phyloP scores from a whole-genome alignment of 805 yeast species.

The Schizosaccharomyces japonicus region DNA sequence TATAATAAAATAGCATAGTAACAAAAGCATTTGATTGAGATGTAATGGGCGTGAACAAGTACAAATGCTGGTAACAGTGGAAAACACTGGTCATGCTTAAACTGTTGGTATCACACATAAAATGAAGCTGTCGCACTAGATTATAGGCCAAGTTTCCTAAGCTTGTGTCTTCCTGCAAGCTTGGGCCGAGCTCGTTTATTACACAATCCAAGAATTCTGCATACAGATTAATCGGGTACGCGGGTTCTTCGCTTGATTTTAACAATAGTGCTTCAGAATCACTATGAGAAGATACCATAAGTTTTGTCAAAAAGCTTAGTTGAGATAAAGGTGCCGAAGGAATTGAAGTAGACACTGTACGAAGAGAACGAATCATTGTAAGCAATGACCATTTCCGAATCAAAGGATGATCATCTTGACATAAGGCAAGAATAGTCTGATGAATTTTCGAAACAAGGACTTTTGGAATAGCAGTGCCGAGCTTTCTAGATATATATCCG shows the following conservation, averaged over 20 bases:
- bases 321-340: neutral
- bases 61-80: neutral
- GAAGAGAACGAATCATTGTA: neutral
- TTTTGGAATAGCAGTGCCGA: neutral
- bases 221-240: slow-evolving; percentile 10
- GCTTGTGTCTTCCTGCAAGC: slow-evolving; percentile 13
- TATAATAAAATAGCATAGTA: neutral
- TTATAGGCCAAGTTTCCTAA: neutral
- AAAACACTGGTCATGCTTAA: neutral
- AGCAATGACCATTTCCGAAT: neutral
- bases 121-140: neutral
- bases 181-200: slow-evolving; percentile 36
- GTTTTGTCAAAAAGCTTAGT: neutral
- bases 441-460: neutral
- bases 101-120: neutral
- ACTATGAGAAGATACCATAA: neutral
- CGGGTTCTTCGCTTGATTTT: neutral
- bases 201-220: slow-evolving; percentile 24
- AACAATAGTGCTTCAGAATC: neutral
- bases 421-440: neutral
- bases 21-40: neutral
- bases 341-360: neutral
- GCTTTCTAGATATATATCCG: neutral
- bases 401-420: neutral
- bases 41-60: neutral